These are phyloP conservation scores for Cadophora gregata DNA, from an alignment of 2,329 filamentous ascomycete genomes.

Conservation along the genomic window DNA sequence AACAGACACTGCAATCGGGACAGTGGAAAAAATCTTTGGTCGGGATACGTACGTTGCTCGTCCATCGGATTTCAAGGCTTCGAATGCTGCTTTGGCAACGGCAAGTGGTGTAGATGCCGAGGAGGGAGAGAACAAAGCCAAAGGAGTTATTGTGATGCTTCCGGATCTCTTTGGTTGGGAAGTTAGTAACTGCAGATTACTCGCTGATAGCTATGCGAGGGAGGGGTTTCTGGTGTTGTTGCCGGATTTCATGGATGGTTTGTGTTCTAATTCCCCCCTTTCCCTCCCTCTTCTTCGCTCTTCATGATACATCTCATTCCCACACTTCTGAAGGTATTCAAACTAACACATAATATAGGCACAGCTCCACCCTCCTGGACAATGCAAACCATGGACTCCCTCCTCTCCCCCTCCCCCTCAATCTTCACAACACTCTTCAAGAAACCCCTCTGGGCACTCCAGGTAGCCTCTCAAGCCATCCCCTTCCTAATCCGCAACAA, in stretches of 20 bases:
- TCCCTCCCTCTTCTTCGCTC: neutral
- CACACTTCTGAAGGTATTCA: neutral
- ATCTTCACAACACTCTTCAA: slow-evolving; percentile 21
- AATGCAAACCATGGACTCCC: slow-evolving; percentile 11
- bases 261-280: slow-evolving; percentile 13
- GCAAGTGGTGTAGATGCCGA: neutral
- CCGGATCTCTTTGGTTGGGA: slow-evolving; percentile 56
- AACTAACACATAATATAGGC: neutral
- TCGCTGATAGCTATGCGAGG: slow-evolving; percentile 53
- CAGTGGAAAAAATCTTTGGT: neutral
- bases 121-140: slow-evolving; percentile 26
- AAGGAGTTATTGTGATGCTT: slow-evolving; percentile 53
- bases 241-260: slow-evolving; percentile 56
- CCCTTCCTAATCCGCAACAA: slow-evolving; percentile 2
- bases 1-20: neutral
- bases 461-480: slow-evolving; percentile 31
- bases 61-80: neutral
- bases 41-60: neutral
- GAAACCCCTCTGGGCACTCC: slow-evolving; percentile 49
- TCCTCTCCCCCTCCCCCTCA: slow-evolving; percentile 17
- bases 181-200: slow-evolving; percentile 51
- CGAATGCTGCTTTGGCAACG: neutral
- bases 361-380: slow-evolving; percentile 3
- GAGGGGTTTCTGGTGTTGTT: slow-evolving; percentile 52
- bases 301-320: neutral